Percentiles rank a stretch among this genome's conserved stretches.
These are phyloP conservation scores for Aquanectria penicillioides DNA, from an alignment of 2,329 filamentous ascomycete species.

Conservation along the genomic window DNA sequence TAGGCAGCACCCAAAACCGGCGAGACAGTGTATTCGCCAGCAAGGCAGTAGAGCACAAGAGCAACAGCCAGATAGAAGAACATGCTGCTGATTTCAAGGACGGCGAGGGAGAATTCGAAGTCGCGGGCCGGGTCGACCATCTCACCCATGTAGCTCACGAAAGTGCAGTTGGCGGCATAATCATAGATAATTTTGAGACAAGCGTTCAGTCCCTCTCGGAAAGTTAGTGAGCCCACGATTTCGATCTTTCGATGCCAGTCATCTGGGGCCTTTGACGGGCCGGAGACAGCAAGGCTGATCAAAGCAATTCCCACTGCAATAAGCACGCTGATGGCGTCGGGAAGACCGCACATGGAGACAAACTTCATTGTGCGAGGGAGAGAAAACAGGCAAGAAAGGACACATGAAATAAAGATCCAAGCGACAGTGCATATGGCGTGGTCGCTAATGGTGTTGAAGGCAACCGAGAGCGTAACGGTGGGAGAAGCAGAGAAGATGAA, in stretches of 20 bases:
- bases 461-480: conserved; percentile 31
- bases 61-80: conserved; percentile 40
- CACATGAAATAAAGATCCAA: conserved; percentile 32
- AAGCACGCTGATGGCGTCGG: conserved; percentile 34
- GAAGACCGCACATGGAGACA: conserved; percentile 34
- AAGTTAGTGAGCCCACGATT: conserved; percentile 31
- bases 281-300: conserved; percentile 31
- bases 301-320: conserved; percentile 33
- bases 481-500: conserved; percentile 36
- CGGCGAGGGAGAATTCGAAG: conserved; percentile 34
- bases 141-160: conserved; percentile 42
- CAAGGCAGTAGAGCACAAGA: conserved; percentile 36
- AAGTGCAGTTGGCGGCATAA: conserved; percentile 41
- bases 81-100: conserved; percentile 38
- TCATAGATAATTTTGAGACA: conserved; percentile 38
- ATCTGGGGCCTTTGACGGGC: conserved; percentile 28
- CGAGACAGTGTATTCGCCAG: conserved; percentile 33
- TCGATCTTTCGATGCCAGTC: conserved; percentile 33
- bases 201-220: conserved; percentile 37
- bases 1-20: conserved; percentile 38
- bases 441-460: conserved; percentile 33
- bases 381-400: conserved; percentile 28
- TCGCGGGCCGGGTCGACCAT: conserved; percentile 35
- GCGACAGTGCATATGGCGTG: conserved; percentile 36
- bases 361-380: conserved; percentile 39